These are phyloP conservation scores for Coniochaeta ligniaria DNA, from an alignment of 2,329 filamentous ascomycete genomes.

Conservation along the genomic window DNA sequence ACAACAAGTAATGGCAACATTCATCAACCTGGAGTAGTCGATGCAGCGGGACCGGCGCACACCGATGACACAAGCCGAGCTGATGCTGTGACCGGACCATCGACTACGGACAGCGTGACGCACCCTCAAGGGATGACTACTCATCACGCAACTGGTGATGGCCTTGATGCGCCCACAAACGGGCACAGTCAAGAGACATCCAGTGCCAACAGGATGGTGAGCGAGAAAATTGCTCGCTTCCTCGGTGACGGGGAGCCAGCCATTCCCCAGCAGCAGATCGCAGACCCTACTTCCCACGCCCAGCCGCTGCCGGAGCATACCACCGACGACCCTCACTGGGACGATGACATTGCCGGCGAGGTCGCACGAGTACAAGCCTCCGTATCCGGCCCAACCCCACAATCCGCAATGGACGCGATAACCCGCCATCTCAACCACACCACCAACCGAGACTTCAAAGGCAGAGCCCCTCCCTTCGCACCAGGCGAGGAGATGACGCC, in stretches of 20 bases:
- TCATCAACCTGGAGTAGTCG: conserved; percentile 8
- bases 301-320: conserved; percentile 45
- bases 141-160: background rate
- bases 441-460: conserved; percentile 39
- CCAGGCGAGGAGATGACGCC: conserved; percentile 56
- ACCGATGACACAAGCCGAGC: conserved; percentile 8
- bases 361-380: conserved; percentile 52
- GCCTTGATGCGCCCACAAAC: background rate
- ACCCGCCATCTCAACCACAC: conserved; percentile 61
- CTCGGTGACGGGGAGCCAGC: conserved; percentile 16
- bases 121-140: conserved; percentile 6
- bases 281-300: conserved; percentile 8
- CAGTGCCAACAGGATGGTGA: background rate
- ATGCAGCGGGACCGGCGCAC: conserved; percentile 3
- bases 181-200: background rate
- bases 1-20: conserved; percentile 12
- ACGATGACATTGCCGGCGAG: conserved; percentile 52
- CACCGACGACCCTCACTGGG: conserved; percentile 55
- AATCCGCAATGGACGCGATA: conserved; percentile 50
- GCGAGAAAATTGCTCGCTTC: conserved; percentile 11
- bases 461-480: conserved; percentile 45
- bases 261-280: conserved; percentile 13
- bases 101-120: conserved; percentile 12
- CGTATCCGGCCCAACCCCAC: conserved; percentile 39
- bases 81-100: conserved; percentile 12